Evolutionary conservation across 257 asterid genomes (phyloP).

Genomic region (Cordia subcordata): DNA sequence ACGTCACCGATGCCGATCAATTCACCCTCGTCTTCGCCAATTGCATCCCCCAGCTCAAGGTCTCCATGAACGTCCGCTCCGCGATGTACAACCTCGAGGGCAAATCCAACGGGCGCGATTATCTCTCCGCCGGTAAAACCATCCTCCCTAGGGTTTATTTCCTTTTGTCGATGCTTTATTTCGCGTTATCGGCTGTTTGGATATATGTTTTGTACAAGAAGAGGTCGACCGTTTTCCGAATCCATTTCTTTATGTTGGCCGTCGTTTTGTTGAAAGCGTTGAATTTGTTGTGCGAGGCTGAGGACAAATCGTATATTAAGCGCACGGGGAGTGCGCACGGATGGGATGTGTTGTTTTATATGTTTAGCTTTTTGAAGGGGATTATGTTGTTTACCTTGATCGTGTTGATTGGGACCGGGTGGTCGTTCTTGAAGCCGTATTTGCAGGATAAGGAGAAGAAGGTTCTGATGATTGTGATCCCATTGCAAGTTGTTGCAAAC

Average conservation of each 20-base stretch:
- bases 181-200: constrained; percentile 48
- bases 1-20: constrained; percentile 61
- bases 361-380: constrained; percentile 71
- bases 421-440: constrained; percentile 83
- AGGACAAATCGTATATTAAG: constrained; percentile 68
- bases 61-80: constrained; percentile 65
- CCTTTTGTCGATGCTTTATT: constrained; percentile 47
- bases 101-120: constrained; percentile 49
- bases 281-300: constrained; percentile 72
- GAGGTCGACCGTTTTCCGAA: constrained; percentile 42
- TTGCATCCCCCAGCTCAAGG: constrained; percentile 48
- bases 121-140: constrained; percentile 72
- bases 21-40: constrained; percentile 74
- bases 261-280: constrained; percentile 59
- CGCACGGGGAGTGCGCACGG: constrained; percentile 74
- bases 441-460: constrained; percentile 88
- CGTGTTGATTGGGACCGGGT: constrained; percentile 81
- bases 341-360: constrained; percentile 75
- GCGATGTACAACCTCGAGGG: constrained; percentile 71
- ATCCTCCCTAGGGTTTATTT: constrained; percentile 65
- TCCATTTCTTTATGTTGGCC: constrained; percentile 77
- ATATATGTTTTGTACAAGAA: constrained; percentile 50
- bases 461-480: constrained; percentile 78
- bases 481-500: constrained; percentile 74
- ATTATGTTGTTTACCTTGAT: constrained; percentile 61